Evolutionary conservation across 2,329 filamentous ascomycete species (phyloP), one percentile per base, ranked within the genome.

Genomic region (Cladophialophora bantiana): DNA sequence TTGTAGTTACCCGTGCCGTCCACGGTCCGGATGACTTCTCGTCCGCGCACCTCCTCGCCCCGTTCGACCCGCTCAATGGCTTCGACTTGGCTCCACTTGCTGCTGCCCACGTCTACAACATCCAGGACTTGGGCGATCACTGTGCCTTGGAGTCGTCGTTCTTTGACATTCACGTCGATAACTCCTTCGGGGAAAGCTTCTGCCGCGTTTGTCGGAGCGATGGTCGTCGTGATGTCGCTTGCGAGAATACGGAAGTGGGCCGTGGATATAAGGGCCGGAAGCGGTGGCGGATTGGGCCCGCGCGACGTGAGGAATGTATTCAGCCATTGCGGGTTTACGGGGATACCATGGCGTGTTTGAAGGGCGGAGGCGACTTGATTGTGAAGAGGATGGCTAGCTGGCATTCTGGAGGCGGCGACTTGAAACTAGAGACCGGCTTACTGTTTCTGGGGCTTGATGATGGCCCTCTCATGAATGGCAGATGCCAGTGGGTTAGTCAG

Each of bases 61-160:
- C 81, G 79, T 72, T 86, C 84, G 2, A 85, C 76, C 7, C 83
- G 81, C 59, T 83, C 83, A 50, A 85, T 87, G 38, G 89, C 88
- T 77, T 97, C 93, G 36, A 97, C 86, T 77, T 97, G 93, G 70
- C 92, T 90, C 92, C 94, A 96, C 59, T 90, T 86, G 73, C 90
- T 93, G 60, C 86, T 84, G 1, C 89, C 86, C 20, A 98, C 85
- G 75, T 98, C 94, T 75, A 96, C 90, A 7, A 98, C 83, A 73
- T 96, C 93, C 1, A 97, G 81, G 0, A 98, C 86, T 77, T 98
- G 95, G 0, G 95, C 89, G 2, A 90, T 83, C 0, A 94, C 83
- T 36, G 92, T 86, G 1, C 83, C 83, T 0, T 80, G 68, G 0
- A 98, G 80, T 0, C 78, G 80, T 3, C 81, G 78, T 66, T 92